A percentile compares a stretch with the other conserved stretches of the same genome.
Evolutionary conservation across 176 grass and related monocot genomes (phyloP).

Genomic region (Puya raimondii): DNA sequence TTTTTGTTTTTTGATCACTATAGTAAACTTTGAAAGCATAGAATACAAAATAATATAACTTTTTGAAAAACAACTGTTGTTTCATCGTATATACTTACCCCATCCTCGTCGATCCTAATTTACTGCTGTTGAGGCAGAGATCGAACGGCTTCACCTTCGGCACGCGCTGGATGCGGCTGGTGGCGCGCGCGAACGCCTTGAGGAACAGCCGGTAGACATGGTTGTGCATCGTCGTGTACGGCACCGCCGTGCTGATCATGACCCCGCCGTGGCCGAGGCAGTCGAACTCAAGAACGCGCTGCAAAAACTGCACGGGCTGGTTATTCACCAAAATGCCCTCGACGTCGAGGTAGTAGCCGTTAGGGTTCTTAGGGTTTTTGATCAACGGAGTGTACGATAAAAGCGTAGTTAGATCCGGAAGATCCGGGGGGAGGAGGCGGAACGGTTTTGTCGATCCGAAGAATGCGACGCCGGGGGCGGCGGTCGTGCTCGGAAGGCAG

Average conservation of each 20-base stretch:
- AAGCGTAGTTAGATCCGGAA: constrained; percentile 4
- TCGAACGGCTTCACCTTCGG: not conserved
- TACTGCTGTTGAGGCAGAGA: constrained; percentile 13
- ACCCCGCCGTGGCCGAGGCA: constrained; percentile 18
- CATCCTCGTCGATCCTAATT: not conserved
- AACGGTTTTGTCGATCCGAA: constrained; percentile 21
- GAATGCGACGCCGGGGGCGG: constrained; percentile 13
- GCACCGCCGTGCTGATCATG: constrained; percentile 11
- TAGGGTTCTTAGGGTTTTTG: not conserved
- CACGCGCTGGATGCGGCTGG: not conserved
- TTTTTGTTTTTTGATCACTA: too few species aligned
- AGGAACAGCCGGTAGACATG: constrained; percentile 20
- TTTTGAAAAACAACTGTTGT: too few species aligned
- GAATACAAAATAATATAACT: too few species aligned
- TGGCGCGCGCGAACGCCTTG: constrained; percentile 9
- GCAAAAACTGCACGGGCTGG: not conserved
- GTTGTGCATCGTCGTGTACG: constrained; percentile 11
- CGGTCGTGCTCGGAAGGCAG: constrained; percentile 32
- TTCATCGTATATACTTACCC: not conserved
- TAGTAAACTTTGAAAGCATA: too few species aligned
- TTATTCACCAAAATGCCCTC: constrained; percentile 32
- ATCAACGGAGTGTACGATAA: constrained; percentile 18
- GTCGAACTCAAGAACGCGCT: constrained; percentile 5
- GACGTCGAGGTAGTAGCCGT: constrained; percentile 28
- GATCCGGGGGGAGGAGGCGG: constrained; percentile 11